A percentile compares a stretch with the other conserved stretches of the same genome.
These are phyloP conservation scores for Ceratobasidium sp. DNA, from an alignment of 1,284 basidiomycete genomes.

Conservation along the genomic window DNA sequence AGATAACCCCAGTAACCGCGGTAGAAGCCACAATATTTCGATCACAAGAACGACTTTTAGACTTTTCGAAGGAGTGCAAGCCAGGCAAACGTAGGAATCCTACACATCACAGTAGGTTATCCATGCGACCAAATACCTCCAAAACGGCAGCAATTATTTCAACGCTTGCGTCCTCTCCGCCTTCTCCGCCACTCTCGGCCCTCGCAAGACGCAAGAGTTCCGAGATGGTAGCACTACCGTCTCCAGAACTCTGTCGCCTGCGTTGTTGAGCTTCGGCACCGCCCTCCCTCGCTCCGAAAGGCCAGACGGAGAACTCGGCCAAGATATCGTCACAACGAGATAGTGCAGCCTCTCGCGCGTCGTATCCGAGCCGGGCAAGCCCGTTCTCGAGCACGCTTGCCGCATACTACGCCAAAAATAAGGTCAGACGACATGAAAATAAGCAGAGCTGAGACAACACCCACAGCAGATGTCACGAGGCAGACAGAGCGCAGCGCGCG, in stretches of 20 bases:
- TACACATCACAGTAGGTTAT: conserved; percentile 73
- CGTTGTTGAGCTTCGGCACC: conserved; percentile 56
- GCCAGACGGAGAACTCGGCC: conserved; percentile 91
- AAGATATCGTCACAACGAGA: conserved; percentile 92
- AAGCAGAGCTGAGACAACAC: conserved; percentile 9
- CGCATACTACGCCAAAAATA: conserved; percentile 70
- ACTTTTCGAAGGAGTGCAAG: background rate
- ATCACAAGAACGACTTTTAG: conserved; percentile 31
- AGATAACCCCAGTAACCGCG: conserved; percentile 15
- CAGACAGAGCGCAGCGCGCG: conserved; percentile 84
- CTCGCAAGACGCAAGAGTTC: conserved; percentile 85
- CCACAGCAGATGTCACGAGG: conserved; percentile 80
- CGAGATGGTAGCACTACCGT: conserved; percentile 71
- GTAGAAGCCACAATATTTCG: conserved; percentile 15
- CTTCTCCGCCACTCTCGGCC: conserved; percentile 72
- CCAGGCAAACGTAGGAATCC: conserved; percentile 20
- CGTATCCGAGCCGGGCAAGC: conserved; percentile 87
- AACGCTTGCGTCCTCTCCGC: conserved; percentile 82
- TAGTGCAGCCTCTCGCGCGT: conserved; percentile 92
- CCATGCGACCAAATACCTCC: conserved; percentile 90
- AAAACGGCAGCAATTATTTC: conserved; percentile 92
- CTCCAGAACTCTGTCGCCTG: conserved; percentile 63
- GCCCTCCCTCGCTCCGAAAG: conserved; percentile 72
- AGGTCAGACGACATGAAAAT: conserved; percentile 40
- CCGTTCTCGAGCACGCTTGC: conserved; percentile 97